These are phyloP conservation scores for Escovopsis weberi DNA, from an alignment of 2,329 filamentous ascomycete genomes.

Conservation along the genomic window DNA sequence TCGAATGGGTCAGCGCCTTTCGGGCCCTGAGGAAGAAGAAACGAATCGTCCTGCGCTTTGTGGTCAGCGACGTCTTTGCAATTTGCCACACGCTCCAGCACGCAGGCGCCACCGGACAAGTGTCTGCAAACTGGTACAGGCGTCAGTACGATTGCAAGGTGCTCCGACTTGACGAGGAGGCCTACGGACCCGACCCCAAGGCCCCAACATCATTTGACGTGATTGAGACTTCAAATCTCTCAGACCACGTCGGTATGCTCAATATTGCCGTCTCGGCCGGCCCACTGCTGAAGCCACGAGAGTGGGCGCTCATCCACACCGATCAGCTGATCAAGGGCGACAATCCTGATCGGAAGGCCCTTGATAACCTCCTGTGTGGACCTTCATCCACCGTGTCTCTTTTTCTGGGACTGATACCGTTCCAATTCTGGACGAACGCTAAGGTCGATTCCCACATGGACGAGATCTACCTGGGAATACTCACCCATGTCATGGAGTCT, in stretches of 20 bases:
- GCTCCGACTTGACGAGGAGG: slow-evolving; percentile 26
- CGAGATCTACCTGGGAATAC: slow-evolving; percentile 19
- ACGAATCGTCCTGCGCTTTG: slow-evolving; percentile 29
- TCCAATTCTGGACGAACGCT: slow-evolving; percentile 36
- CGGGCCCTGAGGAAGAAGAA: slow-evolving; percentile 11
- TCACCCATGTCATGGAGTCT: slow-evolving; percentile 2
- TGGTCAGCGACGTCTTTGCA: slow-evolving; percentile 32
- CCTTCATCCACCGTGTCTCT: slow-evolving; percentile 31
- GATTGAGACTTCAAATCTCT: slow-evolving; percentile 37
- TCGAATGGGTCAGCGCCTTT: slow-evolving; percentile 30
- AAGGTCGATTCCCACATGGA: slow-evolving; percentile 25
- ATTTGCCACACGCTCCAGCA: slow-evolving; percentile 38
- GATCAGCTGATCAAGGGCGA: slow-evolving; percentile 26
- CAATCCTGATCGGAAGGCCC: slow-evolving; percentile 12
- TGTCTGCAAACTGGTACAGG: slow-evolving; percentile 27
- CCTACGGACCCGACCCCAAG: slow-evolving; percentile 21
- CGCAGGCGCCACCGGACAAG: slow-evolving; percentile 13
- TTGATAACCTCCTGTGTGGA: slow-evolving; percentile 30
- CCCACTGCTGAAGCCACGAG: slow-evolving; percentile 29
- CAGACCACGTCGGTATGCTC: slow-evolving; percentile 24
- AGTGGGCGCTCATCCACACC: slow-evolving; percentile 34
- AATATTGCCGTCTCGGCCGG: slow-evolving; percentile 25
- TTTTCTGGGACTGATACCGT: slow-evolving; percentile 34
- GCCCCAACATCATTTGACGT: slow-evolving; percentile 35
- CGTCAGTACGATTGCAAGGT: slow-evolving; percentile 23